Percentiles rank a stretch among this genome's conserved stretches.
Evolutionary conservation across 2,329 filamentous ascomycete species (phyloP).

Genomic region (Penicillium sp.): DNA sequence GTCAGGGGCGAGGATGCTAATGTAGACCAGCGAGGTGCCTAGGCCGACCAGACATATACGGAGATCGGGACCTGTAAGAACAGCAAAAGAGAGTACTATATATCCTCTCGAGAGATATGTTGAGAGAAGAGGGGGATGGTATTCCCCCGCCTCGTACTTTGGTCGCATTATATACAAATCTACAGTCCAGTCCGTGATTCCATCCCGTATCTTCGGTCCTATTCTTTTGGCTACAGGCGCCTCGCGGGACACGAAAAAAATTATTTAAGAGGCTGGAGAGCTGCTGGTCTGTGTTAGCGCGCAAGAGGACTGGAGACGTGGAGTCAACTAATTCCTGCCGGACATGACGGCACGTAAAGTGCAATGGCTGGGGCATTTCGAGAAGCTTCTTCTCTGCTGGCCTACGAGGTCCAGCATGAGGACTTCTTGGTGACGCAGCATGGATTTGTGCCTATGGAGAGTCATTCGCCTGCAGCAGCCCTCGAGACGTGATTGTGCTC

Average conservation of each 20-base stretch:
- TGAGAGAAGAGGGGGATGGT: not conserved
- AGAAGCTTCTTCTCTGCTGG: conserved; percentile 18
- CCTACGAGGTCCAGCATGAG: not conserved
- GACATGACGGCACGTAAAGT: conserved; percentile 9
- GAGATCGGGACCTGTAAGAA: not conserved
- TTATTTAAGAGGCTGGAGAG: conserved; percentile 36
- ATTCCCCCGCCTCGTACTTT: not conserved
- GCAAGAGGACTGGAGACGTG: conserved; percentile 30
- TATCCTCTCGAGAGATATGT: not conserved
- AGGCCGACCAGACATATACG: not conserved
- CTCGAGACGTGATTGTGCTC: not conserved
- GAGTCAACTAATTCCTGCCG: conserved; percentile 29
- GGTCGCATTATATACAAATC: conserved; percentile 19
- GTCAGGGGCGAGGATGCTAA: conserved; percentile 9
- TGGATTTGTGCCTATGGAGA: not conserved
- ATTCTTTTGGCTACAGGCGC: conserved; percentile 23
- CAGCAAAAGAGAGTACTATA: not conserved
- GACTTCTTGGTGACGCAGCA: not conserved
- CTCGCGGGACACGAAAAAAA: conserved; percentile 23
- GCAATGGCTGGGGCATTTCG: conserved; percentile 14
- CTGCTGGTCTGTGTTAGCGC: conserved; percentile 35
- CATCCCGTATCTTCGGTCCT: conserved; percentile 4
- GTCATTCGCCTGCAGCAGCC: not conserved
- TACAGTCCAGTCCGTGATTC: not conserved
- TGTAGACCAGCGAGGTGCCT: not conserved